Evolutionary conservation across 2,329 filamentous ascomycete species (phyloP).

Genomic region (Helicocarpus griseus): DNA sequence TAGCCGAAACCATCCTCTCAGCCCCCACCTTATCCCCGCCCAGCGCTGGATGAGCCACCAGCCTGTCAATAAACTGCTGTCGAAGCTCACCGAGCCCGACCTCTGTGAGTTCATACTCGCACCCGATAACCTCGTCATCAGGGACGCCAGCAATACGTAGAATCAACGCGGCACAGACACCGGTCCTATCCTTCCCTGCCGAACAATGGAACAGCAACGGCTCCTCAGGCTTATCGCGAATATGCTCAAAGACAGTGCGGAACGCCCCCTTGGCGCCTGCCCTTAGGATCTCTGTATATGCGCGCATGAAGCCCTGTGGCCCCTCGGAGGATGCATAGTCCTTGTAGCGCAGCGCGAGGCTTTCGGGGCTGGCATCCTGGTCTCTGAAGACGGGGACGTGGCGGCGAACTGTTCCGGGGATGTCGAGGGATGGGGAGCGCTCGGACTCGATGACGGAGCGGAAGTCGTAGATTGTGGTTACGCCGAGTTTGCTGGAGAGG

Average conservation of each 20-base stretch:
- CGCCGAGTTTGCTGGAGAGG: slow-evolving; percentile 45
- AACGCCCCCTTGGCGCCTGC: slow-evolving; percentile 50
- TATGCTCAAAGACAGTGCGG: slow-evolving; percentile 49
- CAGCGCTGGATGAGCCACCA: slow-evolving; percentile 42
- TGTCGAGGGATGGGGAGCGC: slow-evolving; percentile 34
- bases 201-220: slow-evolving; percentile 63
- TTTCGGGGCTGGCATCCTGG: slow-evolving; percentile 55
- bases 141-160: slow-evolving; percentile 54
- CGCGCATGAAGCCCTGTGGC: slow-evolving; percentile 55
- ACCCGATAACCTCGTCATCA: slow-evolving; percentile 45
- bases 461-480: slow-evolving; percentile 59
- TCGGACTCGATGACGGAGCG: slow-evolving; percentile 44
- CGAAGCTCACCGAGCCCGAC: slow-evolving; percentile 36
- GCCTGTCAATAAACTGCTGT: slow-evolving; percentile 40
- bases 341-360: slow-evolving; percentile 50
- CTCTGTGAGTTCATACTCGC: slow-evolving; percentile 18
- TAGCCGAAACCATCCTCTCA: slow-evolving; percentile 35
- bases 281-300: slow-evolving; percentile 59
- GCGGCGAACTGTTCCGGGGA: slow-evolving; percentile 43
- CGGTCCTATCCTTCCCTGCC: slow-evolving; percentile 68
- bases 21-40: slow-evolving; percentile 36
- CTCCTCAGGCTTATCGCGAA: slow-evolving; percentile 36
- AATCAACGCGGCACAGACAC: slow-evolving; percentile 58
- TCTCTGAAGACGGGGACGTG: slow-evolving; percentile 59
- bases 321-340: slow-evolving; percentile 50